Base-by-base conservation (phyloP, 257 asterid species). In the Salvia splendens region DNA sequence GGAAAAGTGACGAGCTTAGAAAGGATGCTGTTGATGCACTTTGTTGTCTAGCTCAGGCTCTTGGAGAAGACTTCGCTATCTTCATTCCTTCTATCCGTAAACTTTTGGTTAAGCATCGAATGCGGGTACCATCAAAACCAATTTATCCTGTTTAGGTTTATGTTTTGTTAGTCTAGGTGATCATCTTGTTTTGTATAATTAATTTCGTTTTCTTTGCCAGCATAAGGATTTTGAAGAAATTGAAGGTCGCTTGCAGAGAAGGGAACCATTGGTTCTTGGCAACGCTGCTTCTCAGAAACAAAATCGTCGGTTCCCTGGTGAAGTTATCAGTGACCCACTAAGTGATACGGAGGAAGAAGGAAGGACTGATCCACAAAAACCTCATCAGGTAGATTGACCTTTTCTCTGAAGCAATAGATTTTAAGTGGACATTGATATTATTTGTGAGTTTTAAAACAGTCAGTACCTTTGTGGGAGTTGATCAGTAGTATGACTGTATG, bases 161-260 rank as follows among this genome's bases (percentile, higher is more conserved):
- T 45, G 40, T 24, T 14, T 66, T 61, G 55, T 47, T 69, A 42
- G 47, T 61, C n/a, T 9, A 32, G 47, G 43, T 56, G 61, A 67
- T 64, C n/a, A 60, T 68, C 28, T 61, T 48, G 47, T 43, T 54
- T 40, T n/a, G 73, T 49, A 49, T 46, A 68, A 68, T 17, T 40
- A 8, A 64, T 54, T 14, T 76, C 55, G 14, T 58, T 60, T 78
- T 73, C 51, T 71, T 62, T 58, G 71, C 68, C 89, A 94, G 99
- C 97, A 94, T 72, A 87, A 85, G 82, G 96, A 94, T 67, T 94
- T 94, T 49, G 96, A 94, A 81, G 99, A 88, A 74, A 91, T 91
- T 72, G 86, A 84, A 79, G 89, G 79, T 35, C 91, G 91, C 65
- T 61, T 91, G 65, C 79, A 70, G 59, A 87, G 82, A 75, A 86